A percentile compares a stretch with the other conserved stretches of the same genome.
These are phyloP conservation scores for Microbotryomycetes sp. DNA, from an alignment of 1,284 basidiomycete genomes.

Conservation along the genomic window DNA sequence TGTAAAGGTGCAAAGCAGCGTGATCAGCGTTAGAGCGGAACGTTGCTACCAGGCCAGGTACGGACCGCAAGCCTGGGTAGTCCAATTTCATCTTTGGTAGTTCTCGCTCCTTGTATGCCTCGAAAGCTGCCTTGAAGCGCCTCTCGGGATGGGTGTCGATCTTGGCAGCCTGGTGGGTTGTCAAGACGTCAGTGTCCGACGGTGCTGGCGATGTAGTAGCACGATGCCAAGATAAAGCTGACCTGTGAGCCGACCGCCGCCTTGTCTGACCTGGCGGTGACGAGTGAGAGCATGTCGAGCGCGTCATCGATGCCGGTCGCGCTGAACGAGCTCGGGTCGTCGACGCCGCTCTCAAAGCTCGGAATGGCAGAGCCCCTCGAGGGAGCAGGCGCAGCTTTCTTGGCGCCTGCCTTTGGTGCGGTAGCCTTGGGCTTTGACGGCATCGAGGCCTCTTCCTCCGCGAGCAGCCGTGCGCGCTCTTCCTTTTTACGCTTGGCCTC, in stretches of 20 bases:
- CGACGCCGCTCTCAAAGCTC: conserved; percentile 29
- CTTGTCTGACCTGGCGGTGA: conserved; percentile 87
- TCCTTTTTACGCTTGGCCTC: conserved; percentile 38
- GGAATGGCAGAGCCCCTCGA: conserved; percentile 10
- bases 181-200: too few species aligned
- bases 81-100: conserved; percentile 70
- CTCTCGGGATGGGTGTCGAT: conserved; percentile 93
- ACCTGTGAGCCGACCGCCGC: conserved; percentile 53
- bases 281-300: conserved; percentile 77
- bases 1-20: conserved; percentile 63
- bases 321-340: conserved; percentile 54
- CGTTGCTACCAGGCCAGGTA: conserved; percentile 58
- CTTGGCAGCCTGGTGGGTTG: conserved; percentile 59
- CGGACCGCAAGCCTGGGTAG: conserved; percentile 47
- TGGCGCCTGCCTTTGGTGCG: conserved; percentile 55
- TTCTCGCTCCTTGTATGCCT: conserved; percentile 84
- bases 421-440: conserved; percentile 59
- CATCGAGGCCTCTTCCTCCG: conserved; percentile 70
- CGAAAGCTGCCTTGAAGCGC: conserved; percentile 86
- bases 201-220: neutral
- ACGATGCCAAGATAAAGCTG: neutral
- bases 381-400: conserved; percentile 47
- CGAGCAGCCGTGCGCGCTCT: conserved; percentile 48
- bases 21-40: neutral
- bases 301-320: conserved; percentile 90